Evolutionary conservation across 148 eudicot species (phyloP), one percentile per base, ranked within the genome.

Genomic region (Salicornia ramosissima): DNA sequence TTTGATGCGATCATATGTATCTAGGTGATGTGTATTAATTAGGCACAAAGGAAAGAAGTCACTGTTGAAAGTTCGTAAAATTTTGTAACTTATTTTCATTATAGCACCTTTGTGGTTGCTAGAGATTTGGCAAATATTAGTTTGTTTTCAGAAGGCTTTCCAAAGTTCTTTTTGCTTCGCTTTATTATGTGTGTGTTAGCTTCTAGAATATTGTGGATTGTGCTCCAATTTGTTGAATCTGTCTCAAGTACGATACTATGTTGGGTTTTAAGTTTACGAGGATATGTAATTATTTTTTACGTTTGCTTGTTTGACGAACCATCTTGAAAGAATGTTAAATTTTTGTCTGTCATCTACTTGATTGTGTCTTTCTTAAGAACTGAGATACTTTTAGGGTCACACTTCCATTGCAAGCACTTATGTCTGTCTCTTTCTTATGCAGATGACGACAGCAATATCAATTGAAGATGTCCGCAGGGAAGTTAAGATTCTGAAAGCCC

Each of bases 381-480:
- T 29, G 13, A 54, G 49, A 14, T 36, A 33, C 18, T 34, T 33
- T 18, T 31, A 25, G 58, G 24, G 45, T 55, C 33, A 29, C 40
- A 6, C 21, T 54, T 63, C 10, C 28, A 56, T 28, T 15, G 16
- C 25, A 9, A 63, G 19, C 26, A 10, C 60, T 71, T 15, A 57
- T 57, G 24, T 58, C 29, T 42, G 72, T 29, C 18, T 68, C 21
- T 39, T 51, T 60, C 12, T 71, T 74, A 72, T 49, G 64, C 86
- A 87, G 91, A 87, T 87, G 91, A 87, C 91, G 25, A 87, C 91
- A 51, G 86, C 91, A 10, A 87, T 87, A 75, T 84, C 91, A 52
- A 85, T 87, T 60, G 91, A 87, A 83, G 91, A 87, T 75, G 88
- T 87, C 39, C 88, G 91, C 42, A 77, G 91, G 71, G 91, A 87